phyloP scores from a whole-genome alignment of 352 stramenopile species.

The Pythium brachiatum region DNA sequence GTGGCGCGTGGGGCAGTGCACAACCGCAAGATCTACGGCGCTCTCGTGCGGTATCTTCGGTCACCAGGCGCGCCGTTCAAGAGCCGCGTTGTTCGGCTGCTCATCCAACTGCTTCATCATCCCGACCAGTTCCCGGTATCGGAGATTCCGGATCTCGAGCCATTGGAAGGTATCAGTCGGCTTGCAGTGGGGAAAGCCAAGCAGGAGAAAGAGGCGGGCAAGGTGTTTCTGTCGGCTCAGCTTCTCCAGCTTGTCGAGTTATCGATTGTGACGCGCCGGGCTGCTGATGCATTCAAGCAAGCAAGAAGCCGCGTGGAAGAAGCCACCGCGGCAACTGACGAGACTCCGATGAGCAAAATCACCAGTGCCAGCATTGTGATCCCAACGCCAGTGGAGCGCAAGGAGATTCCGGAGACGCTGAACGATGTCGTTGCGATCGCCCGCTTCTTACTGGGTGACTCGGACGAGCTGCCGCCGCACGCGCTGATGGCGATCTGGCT shows the following conservation, averaged over 20 bases:
- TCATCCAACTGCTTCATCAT: constrained; percentile 72
- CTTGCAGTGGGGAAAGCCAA: constrained; percentile 60
- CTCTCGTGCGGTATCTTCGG: constrained; percentile 76
- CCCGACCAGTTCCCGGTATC: constrained; percentile 53
- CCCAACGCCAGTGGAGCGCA: constrained; percentile 43
- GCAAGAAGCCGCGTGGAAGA: not conserved
- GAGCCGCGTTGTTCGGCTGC: constrained; percentile 61
- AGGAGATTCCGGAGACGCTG: constrained; percentile 39
- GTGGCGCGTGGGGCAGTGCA: constrained; percentile 69
- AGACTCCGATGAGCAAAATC: not conserved
- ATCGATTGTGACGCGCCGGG: constrained; percentile 44
- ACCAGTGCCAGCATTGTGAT: constrained; percentile 30
- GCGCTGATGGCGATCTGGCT: constrained; percentile 72
- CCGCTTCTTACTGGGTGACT: constrained; percentile 61
- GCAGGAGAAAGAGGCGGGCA: constrained; percentile 50
- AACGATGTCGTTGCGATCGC: constrained; percentile 52
- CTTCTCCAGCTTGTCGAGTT: constrained; percentile 80
- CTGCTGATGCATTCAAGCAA: constrained; percentile 23
- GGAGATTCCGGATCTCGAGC: constrained; percentile 58
- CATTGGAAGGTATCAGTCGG: constrained; percentile 58
- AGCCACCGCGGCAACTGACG: not conserved
- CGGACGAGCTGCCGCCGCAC: constrained; percentile 41
- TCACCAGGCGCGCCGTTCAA: constrained; percentile 82
- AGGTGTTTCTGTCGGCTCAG: constrained; percentile 71
- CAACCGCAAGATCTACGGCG: constrained; percentile 77